Percentiles rank a stretch among this genome's conserved stretches.
Conservation (phyloP, 495 filamentous ascomycete species). For the Polyplosphaeria fusca region DNA sequence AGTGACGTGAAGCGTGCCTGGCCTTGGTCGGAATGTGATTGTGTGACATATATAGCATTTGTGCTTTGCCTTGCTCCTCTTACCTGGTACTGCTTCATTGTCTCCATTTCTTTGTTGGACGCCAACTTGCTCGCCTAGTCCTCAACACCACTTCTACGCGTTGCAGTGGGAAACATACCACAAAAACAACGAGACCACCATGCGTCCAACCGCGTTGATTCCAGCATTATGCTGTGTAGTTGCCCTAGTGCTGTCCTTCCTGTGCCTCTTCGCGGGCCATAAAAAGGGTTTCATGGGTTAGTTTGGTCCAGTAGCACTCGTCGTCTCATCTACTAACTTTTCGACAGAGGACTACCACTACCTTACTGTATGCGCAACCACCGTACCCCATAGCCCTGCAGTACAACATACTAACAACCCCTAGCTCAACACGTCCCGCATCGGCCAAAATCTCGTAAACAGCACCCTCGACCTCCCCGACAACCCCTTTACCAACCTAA, state of each 20-base stretch:
- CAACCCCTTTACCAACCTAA: conserved; percentile 27
- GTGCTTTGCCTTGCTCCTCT: too few relatives aligned
- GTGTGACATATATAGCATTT: too few relatives aligned
- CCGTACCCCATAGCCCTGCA: background rate
- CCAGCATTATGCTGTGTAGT: conserved; percentile 51
- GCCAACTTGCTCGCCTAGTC: too few relatives aligned
- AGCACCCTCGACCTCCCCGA: conserved; percentile 12
- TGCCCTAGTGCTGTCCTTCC: conserved; percentile 64
- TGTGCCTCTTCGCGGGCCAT: conserved; percentile 69
- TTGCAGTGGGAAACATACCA: too few relatives aligned
- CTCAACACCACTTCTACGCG: too few relatives aligned
- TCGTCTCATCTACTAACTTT: too few relatives aligned
- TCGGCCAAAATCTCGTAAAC: conserved; percentile 53
- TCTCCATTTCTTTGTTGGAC: too few relatives aligned
- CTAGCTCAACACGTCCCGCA: conserved; percentile 62
- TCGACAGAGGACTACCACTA: conserved; percentile 60
- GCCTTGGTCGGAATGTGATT: too few relatives aligned
- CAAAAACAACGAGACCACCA: conserved; percentile 13
- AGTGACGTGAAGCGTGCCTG: too few relatives aligned
- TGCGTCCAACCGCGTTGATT: conserved; percentile 44
- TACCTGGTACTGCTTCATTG: too few relatives aligned
- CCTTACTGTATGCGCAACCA: conserved; percentile 54
- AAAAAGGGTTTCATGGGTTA: conserved; percentile 59
- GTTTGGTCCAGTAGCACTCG: too few relatives aligned
- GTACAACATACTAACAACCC: conserved; percentile 15